Percentiles rank a stretch among this genome's conserved stretches.
phyloP scores from a whole-genome alignment of 139 green algal genomes.

The Chlamydomonas schloesseri region DNA sequence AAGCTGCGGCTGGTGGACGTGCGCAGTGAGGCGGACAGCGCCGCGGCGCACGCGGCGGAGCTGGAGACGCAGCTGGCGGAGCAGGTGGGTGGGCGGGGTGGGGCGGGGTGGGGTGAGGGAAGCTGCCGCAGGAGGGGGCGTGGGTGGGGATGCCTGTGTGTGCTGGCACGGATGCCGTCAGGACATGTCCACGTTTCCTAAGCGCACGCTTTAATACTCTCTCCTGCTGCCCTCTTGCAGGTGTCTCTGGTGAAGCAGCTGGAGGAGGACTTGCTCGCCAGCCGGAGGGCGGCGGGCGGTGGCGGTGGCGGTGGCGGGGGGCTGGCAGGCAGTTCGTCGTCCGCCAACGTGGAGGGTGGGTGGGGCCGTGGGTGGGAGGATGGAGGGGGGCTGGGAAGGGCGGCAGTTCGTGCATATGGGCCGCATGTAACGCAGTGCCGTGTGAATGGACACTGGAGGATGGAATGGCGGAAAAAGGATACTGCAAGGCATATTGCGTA shows the following conservation, averaged over 20 bases:
- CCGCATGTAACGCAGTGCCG: too few relatives aligned
- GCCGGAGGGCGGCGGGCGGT: constrained; percentile 11
- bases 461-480: too few relatives aligned
- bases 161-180: too few relatives aligned
- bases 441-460: too few relatives aligned
- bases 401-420: too few relatives aligned
- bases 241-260: constrained; percentile 55
- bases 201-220: too few relatives aligned
- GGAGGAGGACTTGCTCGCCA: constrained; percentile 75
- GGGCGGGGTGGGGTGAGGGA: not conserved
- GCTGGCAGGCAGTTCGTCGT: not conserved
- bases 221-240: not conserved
- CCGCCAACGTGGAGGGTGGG: constrained; percentile 14
- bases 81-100: not conserved
- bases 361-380: too few relatives aligned
- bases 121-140: too few relatives aligned
- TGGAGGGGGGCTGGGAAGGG: too few relatives aligned
- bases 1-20: constrained; percentile 51
- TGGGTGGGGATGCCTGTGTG: too few relatives aligned
- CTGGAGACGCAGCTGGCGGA: constrained; percentile 59
- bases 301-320: not conserved
- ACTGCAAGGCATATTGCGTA: too few relatives aligned
- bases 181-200: too few relatives aligned
- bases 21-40: constrained; percentile 45
- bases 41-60: constrained; percentile 48